A percentile compares a stretch with the other conserved stretches of the same genome.
phyloP scores from a whole-genome alignment of 306 rosid genomes.

The Prinsepia uniflora region DNA sequence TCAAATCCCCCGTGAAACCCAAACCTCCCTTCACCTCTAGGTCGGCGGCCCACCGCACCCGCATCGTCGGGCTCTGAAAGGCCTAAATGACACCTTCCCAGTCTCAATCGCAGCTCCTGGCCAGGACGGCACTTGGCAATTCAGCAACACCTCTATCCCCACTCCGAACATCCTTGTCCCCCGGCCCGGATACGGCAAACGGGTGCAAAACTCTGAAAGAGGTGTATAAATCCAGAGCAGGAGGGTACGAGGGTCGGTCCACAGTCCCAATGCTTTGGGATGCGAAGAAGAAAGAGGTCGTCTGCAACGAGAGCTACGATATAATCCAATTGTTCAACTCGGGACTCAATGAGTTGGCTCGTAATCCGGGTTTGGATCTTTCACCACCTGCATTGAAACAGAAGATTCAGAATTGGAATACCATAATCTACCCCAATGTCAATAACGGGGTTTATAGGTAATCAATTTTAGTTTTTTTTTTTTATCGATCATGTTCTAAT shows the following conservation, averaged over 20 bases:
- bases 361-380: constrained; percentile 60
- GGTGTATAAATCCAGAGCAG: constrained; percentile 54
- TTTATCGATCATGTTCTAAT: too few relatives aligned
- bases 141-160: constrained; percentile 19
- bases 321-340: constrained; percentile 68
- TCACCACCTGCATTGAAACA: constrained; percentile 56
- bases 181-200: constrained; percentile 57
- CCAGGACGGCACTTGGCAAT: constrained; percentile 80
- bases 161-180: constrained; percentile 30
- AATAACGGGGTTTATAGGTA: constrained; percentile 92
- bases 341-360: constrained; percentile 53
- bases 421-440: constrained; percentile 66
- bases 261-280: constrained; percentile 89
- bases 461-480: neutral
- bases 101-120: constrained; percentile 75
- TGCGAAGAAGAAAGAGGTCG: constrained; percentile 37
- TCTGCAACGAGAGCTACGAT: constrained; percentile 85
- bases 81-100: constrained; percentile 65
- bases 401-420: constrained; percentile 72
- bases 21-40: constrained; percentile 54
- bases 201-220: constrained; percentile 58
- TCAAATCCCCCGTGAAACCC: constrained; percentile 19
- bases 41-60: constrained; percentile 93
- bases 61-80: constrained; percentile 80
- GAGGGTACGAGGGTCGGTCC: constrained; percentile 71